A percentile compares a stretch with the other conserved stretches of the same genome.
Conservation (phyloP, 2,329 filamentous ascomycete genomes). For the Diaporthe sp. region DNA sequence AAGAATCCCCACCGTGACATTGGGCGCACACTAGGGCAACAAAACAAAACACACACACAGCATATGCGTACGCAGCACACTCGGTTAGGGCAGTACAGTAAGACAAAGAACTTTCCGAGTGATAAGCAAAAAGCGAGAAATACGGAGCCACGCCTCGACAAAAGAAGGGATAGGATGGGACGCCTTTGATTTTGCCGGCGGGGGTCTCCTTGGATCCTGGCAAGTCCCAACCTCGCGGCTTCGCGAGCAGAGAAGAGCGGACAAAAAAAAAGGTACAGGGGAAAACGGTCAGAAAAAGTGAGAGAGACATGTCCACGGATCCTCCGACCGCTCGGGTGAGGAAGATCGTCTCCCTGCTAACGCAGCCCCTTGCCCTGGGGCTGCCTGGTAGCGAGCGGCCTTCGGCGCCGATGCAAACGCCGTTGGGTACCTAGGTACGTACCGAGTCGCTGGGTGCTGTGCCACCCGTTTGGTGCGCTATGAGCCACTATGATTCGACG, state of each 20-base stretch:
- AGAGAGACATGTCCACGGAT: not conserved
- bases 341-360: not conserved
- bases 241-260: not conserved
- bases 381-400: not conserved
- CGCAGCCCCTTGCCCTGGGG: not conserved
- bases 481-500: constrained; percentile 20
- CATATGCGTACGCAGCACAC: not conserved
- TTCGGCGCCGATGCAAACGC: constrained; percentile 24
- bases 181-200: constrained; percentile 17
- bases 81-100: not conserved
- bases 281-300: not conserved
- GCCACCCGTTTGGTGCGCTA: constrained; percentile 12
- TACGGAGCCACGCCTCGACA: not conserved
- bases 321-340: constrained; percentile 4
- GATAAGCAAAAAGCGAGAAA: not conserved
- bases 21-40: constrained; percentile 2
- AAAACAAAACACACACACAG: not conserved
- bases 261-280: not conserved
- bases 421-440: constrained; percentile 20
- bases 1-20: constrained; percentile 20
- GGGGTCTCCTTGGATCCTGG: constrained; percentile 27
- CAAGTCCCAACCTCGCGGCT: constrained; percentile 1
- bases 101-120: not conserved
- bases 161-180: not conserved
- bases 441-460: not conserved